Evolutionary conservation across 495 filamentous ascomycete species (phyloP), one percentile per base, ranked within the genome.

Genomic region (Daldinia grandis): DNA sequence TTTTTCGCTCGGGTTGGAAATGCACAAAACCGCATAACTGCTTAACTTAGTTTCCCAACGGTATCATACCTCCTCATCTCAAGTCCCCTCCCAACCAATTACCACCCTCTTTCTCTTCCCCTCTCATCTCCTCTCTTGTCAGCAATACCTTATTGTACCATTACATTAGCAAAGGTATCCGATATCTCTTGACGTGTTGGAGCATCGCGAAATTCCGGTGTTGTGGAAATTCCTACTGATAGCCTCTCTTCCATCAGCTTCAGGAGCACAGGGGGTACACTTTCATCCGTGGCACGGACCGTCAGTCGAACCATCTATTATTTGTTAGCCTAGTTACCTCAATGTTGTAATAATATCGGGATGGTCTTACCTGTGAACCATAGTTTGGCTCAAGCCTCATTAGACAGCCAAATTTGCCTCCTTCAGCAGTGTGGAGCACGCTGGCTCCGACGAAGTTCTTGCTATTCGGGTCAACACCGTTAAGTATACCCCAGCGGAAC

Each of bases 371-470:
- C 88, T 91, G 92, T 58, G 90, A 94, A 66, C 88, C 87, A 79
- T 93, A 93, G 78, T 98, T 99, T 65, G 96, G 96, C 85, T 99
- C 96, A 80, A 98, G 78, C 73, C 96, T 86, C 81, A 99, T 80
- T 75, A 99, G 79, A 80, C 95, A 98, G 42, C 96, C 96, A 79
- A 92, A 93, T 85, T 98, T 99, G 44, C 95, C 94, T 4, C 86
- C 88, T 58, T 90, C 88, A 19, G 86, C 86, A 3, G 95, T 97
- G 80, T 94, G 94, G 55, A 94, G 75, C 40, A 99, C 94, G 31
- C 91, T 93, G 2, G 95, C 97, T 3, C 94, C 95, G 14, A 98
- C 95, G 66, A 98, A 90, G 71, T 99, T 99, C 82, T 90, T 94
- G 58, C 83, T 75, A 79, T 97, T 99, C 21, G 92, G 92, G 83